Percentiles rank a stretch among this genome's conserved stretches.
These are phyloP conservation scores for Paxillus ammoniavirescens DNA, from an alignment of 768 basidiomycete species.

Conservation along the genomic window DNA sequence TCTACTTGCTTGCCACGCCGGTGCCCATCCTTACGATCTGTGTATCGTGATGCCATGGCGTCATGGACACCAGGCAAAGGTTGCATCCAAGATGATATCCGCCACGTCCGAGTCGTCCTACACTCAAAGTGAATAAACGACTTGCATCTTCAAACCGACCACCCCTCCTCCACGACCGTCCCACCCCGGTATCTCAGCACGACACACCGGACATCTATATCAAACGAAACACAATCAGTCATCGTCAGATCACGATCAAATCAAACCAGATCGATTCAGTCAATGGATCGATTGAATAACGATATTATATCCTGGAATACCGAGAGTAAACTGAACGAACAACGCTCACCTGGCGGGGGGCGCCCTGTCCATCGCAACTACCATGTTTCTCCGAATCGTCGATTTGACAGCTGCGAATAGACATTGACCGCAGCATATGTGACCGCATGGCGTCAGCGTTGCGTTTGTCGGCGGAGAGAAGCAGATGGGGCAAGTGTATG, in stretches of 20 bases:
- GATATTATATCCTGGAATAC: too few relatives aligned
- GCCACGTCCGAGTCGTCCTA: not conserved
- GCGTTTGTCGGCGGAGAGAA: conserved; percentile 74
- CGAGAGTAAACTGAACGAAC: too few relatives aligned
- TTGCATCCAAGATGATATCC: too few relatives aligned
- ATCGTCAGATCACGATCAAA: too few relatives aligned
- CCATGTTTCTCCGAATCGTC: conserved; percentile 48
- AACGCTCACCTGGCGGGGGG: conserved; percentile 39
- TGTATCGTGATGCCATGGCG: too few relatives aligned
- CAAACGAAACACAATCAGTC: not conserved
- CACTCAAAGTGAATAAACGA: conserved; percentile 25
- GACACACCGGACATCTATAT: conserved; percentile 66
- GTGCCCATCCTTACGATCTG: too few relatives aligned
- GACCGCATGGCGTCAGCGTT: conserved; percentile 77
- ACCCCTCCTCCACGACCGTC: conserved; percentile 71
- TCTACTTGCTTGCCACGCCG: too few relatives aligned
- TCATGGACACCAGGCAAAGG: too few relatives aligned
- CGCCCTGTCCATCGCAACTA: conserved; percentile 29
- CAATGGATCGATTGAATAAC: too few relatives aligned
- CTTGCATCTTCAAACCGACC: conserved; percentile 51
- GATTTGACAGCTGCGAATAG: conserved; percentile 72
- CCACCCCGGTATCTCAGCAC: conserved; percentile 65
- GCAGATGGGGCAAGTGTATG: conserved; percentile 80
- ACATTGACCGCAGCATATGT: conserved; percentile 75
- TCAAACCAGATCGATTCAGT: too few relatives aligned